phyloP scores from a whole-genome alignment of 305 asterid genomes.

The Stenogyne calaminthoides region DNA sequence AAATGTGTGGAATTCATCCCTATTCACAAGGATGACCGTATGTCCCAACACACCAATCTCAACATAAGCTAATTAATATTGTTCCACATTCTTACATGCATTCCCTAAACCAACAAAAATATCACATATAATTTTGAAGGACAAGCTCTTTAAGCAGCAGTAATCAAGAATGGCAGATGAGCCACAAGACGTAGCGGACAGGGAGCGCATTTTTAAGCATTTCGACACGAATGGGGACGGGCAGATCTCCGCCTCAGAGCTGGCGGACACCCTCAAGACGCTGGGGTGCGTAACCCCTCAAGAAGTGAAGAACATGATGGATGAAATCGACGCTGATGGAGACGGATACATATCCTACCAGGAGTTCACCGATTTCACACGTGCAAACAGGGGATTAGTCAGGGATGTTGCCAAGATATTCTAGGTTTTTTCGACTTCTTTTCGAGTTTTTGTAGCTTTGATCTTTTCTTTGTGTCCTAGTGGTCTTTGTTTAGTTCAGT shows the following conservation, averaged over 20 bases:
- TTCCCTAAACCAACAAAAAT: not conserved
- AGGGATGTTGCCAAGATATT: constrained; percentile 78
- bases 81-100: not conserved
- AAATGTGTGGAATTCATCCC: not conserved
- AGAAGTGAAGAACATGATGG: constrained; percentile 73
- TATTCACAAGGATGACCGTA: not conserved
- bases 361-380: constrained; percentile 58
- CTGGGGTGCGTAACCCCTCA: constrained; percentile 61
- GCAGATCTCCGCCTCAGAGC: constrained; percentile 63
- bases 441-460: too few species aligned
- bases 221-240: constrained; percentile 83
- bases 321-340: constrained; percentile 67
- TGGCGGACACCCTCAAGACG: constrained; percentile 65
- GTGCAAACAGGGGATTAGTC: constrained; percentile 63
- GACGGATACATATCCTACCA: constrained; percentile 69
- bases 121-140: not conserved
- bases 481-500: not conserved
- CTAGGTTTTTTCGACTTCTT: constrained; percentile 12
- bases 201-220: constrained; percentile 66
- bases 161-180: constrained; percentile 55
- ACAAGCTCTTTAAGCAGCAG: not conserved
- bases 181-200: constrained; percentile 65
- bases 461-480: not conserved
- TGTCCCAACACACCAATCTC: not conserved
- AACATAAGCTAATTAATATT: not conserved